These are phyloP conservation scores for Aspergillus transmontanensis DNA, from an alignment of 2,329 filamentous ascomycete genomes.

Conservation along the genomic window DNA sequence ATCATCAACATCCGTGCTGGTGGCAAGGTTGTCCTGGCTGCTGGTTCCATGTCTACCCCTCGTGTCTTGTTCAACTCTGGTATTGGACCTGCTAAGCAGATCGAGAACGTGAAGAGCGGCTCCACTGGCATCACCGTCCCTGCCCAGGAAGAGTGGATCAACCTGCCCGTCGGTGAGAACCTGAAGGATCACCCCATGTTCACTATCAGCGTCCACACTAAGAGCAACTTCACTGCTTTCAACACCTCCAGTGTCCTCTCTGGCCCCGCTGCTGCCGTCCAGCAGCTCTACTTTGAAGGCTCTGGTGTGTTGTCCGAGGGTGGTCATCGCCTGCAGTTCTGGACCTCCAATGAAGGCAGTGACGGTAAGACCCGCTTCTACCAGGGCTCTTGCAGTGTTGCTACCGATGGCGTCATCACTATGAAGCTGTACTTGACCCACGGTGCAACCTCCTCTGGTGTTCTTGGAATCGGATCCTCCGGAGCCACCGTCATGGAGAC, in stretches of 20 bases:
- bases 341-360: slow-evolving; percentile 22
- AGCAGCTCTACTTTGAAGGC: slow-evolving; percentile 13
- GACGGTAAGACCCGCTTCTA: slow-evolving; percentile 24
- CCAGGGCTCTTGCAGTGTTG: slow-evolving; percentile 24
- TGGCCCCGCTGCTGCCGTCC: slow-evolving; percentile 6
- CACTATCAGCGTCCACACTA: slow-evolving; percentile 19
- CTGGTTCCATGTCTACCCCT: slow-evolving; percentile 67
- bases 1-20: slow-evolving; percentile 62
- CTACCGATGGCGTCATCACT: slow-evolving; percentile 15
- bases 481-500: slow-evolving; percentile 19
- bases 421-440: slow-evolving; percentile 26
- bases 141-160: slow-evolving; percentile 47
- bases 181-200: slow-evolving; percentile 45
- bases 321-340: slow-evolving; percentile 25
- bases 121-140: slow-evolving; percentile 46
- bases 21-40: slow-evolving; percentile 68
- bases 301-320: slow-evolving; percentile 22
- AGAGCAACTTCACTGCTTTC: slow-evolving; percentile 21
- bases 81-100: slow-evolving; percentile 60
- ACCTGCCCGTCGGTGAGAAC: slow-evolving; percentile 53
- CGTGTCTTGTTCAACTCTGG: slow-evolving; percentile 70
- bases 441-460: slow-evolving; percentile 22
- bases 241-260: slow-evolving; percentile 20
- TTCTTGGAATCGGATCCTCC: slow-evolving; percentile 17
- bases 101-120: slow-evolving; percentile 47